Evolutionary conservation across 2,329 filamentous ascomycete species (phyloP).

Genomic region (Fonsecaea pugnacius): DNA sequence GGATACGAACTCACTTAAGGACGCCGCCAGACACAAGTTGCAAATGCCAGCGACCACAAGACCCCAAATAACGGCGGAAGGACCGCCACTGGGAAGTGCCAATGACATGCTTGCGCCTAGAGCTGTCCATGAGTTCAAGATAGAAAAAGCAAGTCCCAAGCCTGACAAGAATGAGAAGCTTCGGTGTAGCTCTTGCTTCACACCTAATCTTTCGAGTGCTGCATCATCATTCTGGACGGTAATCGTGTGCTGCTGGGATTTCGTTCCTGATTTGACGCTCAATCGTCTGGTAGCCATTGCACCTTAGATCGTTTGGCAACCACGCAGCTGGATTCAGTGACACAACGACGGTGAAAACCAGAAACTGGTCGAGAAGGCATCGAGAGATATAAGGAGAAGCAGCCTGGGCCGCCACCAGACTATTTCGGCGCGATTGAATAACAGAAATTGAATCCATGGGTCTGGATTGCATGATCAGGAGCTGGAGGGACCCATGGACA

Average conservation of each 20-base stretch:
- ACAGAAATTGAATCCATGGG: too few species aligned
- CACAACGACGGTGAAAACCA: too few species aligned
- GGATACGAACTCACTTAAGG: constrained; percentile 72
- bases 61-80: constrained; percentile 73
- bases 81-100: constrained; percentile 71
- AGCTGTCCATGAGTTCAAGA: constrained; percentile 67
- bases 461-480: too few species aligned
- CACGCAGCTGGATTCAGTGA: too few species aligned
- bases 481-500: too few species aligned
- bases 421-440: too few species aligned
- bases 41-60: constrained; percentile 66
- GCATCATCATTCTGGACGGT: constrained; percentile 49
- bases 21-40: constrained; percentile 71
- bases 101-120: constrained; percentile 62
- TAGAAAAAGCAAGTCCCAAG: constrained; percentile 66
- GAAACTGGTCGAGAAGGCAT: too few species aligned
- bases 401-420: too few species aligned
- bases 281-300: too few species aligned
- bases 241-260: constrained; percentile 18
- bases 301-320: too few species aligned
- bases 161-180: constrained; percentile 64
- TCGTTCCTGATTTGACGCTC: too few species aligned
- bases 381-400: too few species aligned
- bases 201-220: constrained; percentile 60
- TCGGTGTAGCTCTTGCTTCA: constrained; percentile 62